Evolutionary conservation across 2,329 filamentous ascomycete species (phyloP), one percentile per base, ranked within the genome.

Genomic region (Balansia obtecta): DNA sequence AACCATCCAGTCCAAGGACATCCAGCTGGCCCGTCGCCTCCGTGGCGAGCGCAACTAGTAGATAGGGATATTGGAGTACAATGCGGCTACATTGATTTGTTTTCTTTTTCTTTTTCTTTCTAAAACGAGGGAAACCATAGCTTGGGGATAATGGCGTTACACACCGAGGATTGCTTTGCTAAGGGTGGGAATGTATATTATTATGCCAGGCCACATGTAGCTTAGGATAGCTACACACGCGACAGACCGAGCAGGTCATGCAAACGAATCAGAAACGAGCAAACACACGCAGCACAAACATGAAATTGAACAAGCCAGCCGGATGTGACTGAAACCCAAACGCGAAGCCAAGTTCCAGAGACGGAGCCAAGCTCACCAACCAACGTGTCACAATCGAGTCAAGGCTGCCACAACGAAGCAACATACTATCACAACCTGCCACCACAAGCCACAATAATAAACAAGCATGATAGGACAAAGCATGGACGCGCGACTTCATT

Each of bases 1-100:
- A 67, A 97, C 91, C 66, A 97, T 97, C 73, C 91, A 91, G 73
- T 84, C 83, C 59, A 96, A 96, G 80, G 91, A 96, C 64, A 96
- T 97, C 68, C 91, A 97, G 75, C 83, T 97, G 47, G 90, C 91
- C 65, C 86, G 93, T 61, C 87, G 93, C 65, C 88, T 98, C 67
- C 88, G 93, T 65, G 93, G 93, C 60, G 90, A 93, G 78, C 85
- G 87, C 71, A 89, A 88, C 77, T 91, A 82, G 80, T 41, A 6
- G 22, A n/a, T n/a, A n/a, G 16, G 11, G 20, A 9, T 6, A 7
- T 0, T 4, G 47, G 44, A 39, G 18, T 30, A n/a, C n/a, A n/a
- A n/a, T n/a, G n/a, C n/a, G n/a, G n/a, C n/a, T n/a, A n/a, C n/a
- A n/a, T n/a, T n/a, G n/a, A n/a, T n/a, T n/a, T n/a, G n/a, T n/a